Evolutionary conservation across 345 rosid genomes (phyloP), one percentile per base, ranked within the genome.

Genomic region (Eucalyptus marginata): DNA sequence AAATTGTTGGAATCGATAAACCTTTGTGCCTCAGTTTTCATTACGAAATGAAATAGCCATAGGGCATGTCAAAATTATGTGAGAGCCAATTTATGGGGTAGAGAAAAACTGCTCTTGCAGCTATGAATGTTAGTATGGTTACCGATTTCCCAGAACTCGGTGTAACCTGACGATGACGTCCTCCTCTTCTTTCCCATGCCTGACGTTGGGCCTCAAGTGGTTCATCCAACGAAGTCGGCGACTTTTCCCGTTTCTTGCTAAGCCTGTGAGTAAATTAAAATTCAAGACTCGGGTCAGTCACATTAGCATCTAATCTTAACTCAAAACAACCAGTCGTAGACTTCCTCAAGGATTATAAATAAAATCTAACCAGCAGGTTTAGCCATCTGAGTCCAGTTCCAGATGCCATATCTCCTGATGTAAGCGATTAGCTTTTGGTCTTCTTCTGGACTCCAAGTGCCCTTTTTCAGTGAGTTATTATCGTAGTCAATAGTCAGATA

Each of bases 211-310:
- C 86, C 88, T 52, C 46, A 90, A 29, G 62, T 88, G 79, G 54
- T 88, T 88, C 91, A 88, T 71, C 88, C 89, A 88, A 49, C 88
- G 89, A 88, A 90, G 91, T 62, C 87, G 49, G 86, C 91, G 86
- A 58, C 89, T 90, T 46, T 18, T 52, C 56, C 89, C 87, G 1
- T 49, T 85, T 86, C 91, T 88, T 43, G 88, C 47, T 68, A 90
- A 76, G 31, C 89, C 91, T 88, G 44, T 71, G 81, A 71, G 81
- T 71, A 17, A 62, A 36, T 33, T 5, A 40, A 71, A 71, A 9
- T 71, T n/a, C 81, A 33, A 36, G 46, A 71, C 81, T 64, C 76
- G 76, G 76, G 40, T 64, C 76, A 13, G 76, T 64, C 20, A 14
- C 76, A 64, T 64, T n/a, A n/a, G 33, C 20, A n/a, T 64, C 76